phyloP scores from a whole-genome alignment of 169 alveolate genomes.

The Cryptosporidium viatorum region DNA sequence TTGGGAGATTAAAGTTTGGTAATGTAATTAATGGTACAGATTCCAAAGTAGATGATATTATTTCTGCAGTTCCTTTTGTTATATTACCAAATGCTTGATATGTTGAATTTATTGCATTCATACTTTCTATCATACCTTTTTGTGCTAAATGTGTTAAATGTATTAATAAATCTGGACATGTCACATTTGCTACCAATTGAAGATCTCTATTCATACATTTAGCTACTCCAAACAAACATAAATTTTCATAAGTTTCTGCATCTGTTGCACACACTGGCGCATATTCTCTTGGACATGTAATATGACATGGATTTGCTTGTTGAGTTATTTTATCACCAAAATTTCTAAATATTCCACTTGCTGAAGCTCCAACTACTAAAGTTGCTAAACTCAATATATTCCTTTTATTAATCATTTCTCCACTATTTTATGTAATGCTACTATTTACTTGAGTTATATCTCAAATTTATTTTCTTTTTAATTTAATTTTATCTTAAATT shows the following conservation, averaged over 20 bases:
- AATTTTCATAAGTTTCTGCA: constrained; percentile 64
- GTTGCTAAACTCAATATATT: constrained; percentile 52
- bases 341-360: constrained; percentile 62
- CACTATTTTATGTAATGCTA: not conserved
- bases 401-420: constrained; percentile 8
- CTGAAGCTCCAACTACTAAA: constrained; percentile 54
- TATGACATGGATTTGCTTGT: constrained; percentile 60
- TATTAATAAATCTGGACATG: constrained; percentile 59
- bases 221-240: constrained; percentile 68
- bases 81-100: constrained; percentile 21
- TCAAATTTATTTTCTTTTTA: not conserved
- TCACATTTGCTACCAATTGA: constrained; percentile 65
- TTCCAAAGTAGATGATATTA: constrained; percentile 36
- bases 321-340: constrained; percentile 11
- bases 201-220: constrained; percentile 61
- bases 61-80: constrained; percentile 44
- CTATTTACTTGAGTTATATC: not conserved
- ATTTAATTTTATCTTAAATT: constrained; percentile 44
- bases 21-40: constrained; percentile 33
- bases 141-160: constrained; percentile 53
- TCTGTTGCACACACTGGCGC: constrained; percentile 75
- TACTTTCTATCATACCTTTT: constrained; percentile 26
- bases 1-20: constrained; percentile 55
- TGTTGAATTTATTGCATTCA: constrained; percentile 41
- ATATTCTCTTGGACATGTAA: constrained; percentile 73